A percentile compares a stretch with the other conserved stretches of the same genome.
phyloP scores from a whole-genome alignment of 208 protist species.

The Trichomonas gallinae region DNA sequence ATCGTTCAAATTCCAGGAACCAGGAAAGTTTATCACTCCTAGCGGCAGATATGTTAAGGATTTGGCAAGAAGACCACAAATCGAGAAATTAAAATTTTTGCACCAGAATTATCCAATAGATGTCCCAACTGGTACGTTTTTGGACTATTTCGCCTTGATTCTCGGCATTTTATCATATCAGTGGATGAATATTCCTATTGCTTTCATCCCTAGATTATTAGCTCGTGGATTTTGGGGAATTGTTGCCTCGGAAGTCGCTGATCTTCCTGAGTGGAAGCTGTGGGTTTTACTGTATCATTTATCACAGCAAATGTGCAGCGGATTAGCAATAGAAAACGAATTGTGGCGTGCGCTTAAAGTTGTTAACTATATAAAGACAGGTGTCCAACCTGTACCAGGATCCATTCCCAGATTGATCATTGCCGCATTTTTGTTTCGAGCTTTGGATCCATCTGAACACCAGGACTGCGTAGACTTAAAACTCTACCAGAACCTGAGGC shows the following conservation, averaged over 20 bases:
- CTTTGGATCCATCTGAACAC: background rate
- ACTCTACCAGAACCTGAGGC: background rate
- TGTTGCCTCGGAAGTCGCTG: background rate
- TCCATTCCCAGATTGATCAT: background rate
- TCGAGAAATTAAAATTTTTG: background rate
- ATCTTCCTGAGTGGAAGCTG: background rate
- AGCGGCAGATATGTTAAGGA: background rate
- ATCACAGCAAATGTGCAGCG: background rate
- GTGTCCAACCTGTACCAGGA: background rate
- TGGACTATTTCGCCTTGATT: background rate
- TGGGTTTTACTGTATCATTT: background rate
- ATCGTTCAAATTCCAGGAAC: background rate
- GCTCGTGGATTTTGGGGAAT: background rate
- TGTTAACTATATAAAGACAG: background rate
- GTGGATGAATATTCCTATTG: background rate
- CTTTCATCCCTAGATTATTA: background rate
- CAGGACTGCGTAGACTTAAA: background rate
- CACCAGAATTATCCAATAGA: background rate
- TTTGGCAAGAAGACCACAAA: background rate
- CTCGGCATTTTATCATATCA: background rate
- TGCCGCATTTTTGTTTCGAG: background rate
- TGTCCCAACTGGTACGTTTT: background rate
- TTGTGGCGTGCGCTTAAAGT: background rate
- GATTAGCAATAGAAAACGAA: background rate
- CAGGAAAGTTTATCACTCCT: background rate